phyloP scores from a whole-genome alignment of 306 rosid species.

The Medicago arabica region DNA sequence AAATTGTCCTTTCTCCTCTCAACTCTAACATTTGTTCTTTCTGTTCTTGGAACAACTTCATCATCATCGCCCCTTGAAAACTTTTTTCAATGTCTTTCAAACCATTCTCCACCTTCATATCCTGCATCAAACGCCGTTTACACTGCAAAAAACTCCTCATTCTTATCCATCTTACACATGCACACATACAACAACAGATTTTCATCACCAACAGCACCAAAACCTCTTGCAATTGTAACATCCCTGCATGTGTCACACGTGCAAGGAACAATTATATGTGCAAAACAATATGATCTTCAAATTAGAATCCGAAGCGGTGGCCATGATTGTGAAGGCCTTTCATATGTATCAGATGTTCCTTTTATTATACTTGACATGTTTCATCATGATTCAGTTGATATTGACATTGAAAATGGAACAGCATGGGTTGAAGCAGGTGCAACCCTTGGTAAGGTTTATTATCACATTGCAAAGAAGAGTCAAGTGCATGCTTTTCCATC shows the following conservation, averaged over 20 bases:
- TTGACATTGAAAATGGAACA: slow-evolving; percentile 1
- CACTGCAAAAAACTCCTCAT: slow-evolving; percentile 34
- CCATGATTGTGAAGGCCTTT: slow-evolving; percentile 48
- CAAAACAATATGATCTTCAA: slow-evolving; percentile 30
- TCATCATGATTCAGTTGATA: slow-evolving; percentile 4
- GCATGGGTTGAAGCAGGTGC: slow-evolving; percentile 50
- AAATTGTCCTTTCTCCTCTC: slow-evolving; percentile 29
- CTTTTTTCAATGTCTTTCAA: slow-evolving; percentile 41
- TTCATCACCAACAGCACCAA: slow-evolving; percentile 27
- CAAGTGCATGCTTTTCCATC: slow-evolving; percentile 37
- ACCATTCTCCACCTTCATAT: slow-evolving; percentile 29
- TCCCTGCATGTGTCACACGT: slow-evolving; percentile 35
- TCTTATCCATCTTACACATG: slow-evolving; percentile 29
- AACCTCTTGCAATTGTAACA: slow-evolving; percentile 43
- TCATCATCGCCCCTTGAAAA: slow-evolving; percentile 32
- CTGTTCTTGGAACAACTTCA: slow-evolving; percentile 22
- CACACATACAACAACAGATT: slow-evolving; percentile 39
- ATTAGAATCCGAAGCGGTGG: slow-evolving; percentile 53
- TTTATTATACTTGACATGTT: slow-evolving; percentile 46
- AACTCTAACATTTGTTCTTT: background rate
- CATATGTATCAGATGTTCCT: slow-evolving; percentile 47
- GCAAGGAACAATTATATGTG: slow-evolving; percentile 40
- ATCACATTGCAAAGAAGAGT: slow-evolving; percentile 23
- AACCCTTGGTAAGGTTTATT: slow-evolving; percentile 43
- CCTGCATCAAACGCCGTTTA: slow-evolving; percentile 21